These are phyloP conservation scores for Wickerhamiella kurtzmanii DNA, from an alignment of 805 yeast genomes.

Conservation along the genomic window DNA sequence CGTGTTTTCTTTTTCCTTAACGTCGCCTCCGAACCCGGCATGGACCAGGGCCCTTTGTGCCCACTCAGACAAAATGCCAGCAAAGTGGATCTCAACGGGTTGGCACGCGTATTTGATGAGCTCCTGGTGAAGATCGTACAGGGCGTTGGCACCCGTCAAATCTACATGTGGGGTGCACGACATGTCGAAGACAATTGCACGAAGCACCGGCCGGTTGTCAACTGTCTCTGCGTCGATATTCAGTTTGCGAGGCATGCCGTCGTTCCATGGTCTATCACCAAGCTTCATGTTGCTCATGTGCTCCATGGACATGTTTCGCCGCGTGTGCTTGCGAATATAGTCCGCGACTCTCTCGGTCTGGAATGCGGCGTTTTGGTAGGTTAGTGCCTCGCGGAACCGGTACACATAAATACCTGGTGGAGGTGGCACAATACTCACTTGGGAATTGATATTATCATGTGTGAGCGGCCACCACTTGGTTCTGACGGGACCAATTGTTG, in stretches of 20 bases:
- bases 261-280: slow-evolving; percentile 80
- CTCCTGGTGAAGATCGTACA: slow-evolving; percentile 63
- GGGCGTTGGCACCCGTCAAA: slow-evolving; percentile 63
- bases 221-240: slow-evolving; percentile 16
- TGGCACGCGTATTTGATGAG: slow-evolving; percentile 61
- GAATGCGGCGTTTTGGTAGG: slow-evolving; percentile 66
- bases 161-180: slow-evolving; percentile 64
- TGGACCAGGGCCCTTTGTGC: slow-evolving; percentile 59
- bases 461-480: slow-evolving; percentile 27
- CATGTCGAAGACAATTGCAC: slow-evolving; percentile 69
- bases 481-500: slow-evolving; percentile 4
- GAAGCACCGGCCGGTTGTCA: slow-evolving; percentile 52
- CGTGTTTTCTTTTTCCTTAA: slow-evolving; percentile 18
- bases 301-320: slow-evolving; percentile 25
- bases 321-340: slow-evolving; percentile 47
- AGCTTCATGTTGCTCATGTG: slow-evolving; percentile 33
- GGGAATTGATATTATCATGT: slow-evolving; percentile 39
- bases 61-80: slow-evolving; percentile 80
- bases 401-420: slow-evolving; percentile 86
- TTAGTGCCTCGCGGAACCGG: slow-evolving; percentile 67
- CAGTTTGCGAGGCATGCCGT: slow-evolving; percentile 48
- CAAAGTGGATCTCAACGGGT: slow-evolving; percentile 80
- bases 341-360: slow-evolving; percentile 60
- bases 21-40: slow-evolving; percentile 37
- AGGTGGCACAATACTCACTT: slow-evolving; percentile 52